Evolutionary conservation across 1,284 basidiomycete genomes (phyloP), one percentile per base, ranked within the genome.

Genomic region (Pascua guehoae): DNA sequence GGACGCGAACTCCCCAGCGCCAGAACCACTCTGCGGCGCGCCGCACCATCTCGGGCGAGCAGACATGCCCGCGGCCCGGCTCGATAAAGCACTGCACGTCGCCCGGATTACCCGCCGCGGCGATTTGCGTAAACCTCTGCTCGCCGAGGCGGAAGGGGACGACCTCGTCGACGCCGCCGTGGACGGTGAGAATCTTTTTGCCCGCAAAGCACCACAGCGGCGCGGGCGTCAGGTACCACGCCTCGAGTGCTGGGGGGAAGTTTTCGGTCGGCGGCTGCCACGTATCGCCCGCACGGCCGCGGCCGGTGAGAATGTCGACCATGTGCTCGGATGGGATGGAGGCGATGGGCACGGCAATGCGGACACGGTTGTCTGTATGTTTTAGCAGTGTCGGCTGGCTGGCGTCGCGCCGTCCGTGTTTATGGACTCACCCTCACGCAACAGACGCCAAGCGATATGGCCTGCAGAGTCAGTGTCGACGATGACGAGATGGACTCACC

Each of bases 181-280:
- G 84, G 4, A 90, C 71, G 0, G 87, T 82, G 7, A 89, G 78
- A 14, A 91, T 81, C 66, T 83, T 84, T 75, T 88, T 88, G 0
- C 83, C 84, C 1, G 79, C 58, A 71, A 87, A 90, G 1, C 84
- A 84, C 41, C 56, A 44, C 11, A 64, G 55, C 2, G 84, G 82
- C 62, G 85, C 82, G n/a, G 78, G 60, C 4, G 66, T 62, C 40
- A 32, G 24, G 24, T 32, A 32, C 24, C 24, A 32, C 24, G 24
- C 24, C 4, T 3, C 24, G 4, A 32, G 24, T 7, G 24, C 24
- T 32, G 24, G 24, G 7, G 24, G 24, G 24, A 32, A 32, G 24
- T 32, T 32, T 32, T 32, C 24, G 24, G 24, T 32, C 24, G 24
- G 24, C 4, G 7, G 24, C 24, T 32, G 3, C 24, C 24, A 32